Conservation (phyloP, 2,329 filamentous ascomycete genomes). For the Cadophora sp. region DNA sequence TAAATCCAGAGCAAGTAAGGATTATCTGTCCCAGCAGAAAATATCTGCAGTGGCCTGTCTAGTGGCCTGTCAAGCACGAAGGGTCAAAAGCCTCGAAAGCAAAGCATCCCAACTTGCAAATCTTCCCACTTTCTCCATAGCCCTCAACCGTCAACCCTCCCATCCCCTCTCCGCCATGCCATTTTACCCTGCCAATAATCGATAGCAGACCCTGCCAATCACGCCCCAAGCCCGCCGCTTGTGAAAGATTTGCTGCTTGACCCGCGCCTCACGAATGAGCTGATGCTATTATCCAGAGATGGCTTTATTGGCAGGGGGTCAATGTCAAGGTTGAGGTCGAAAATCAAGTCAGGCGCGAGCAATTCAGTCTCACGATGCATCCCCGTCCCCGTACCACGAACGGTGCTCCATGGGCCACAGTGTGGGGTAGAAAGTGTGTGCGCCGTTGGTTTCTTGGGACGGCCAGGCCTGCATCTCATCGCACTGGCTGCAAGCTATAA, state of each 20-base stretch:
- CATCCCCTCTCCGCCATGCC: not conserved
- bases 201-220: constrained; percentile 22
- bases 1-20: not conserved
- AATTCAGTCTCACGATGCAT: constrained; percentile 10
- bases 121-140: constrained; percentile 11
- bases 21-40: constrained; percentile 14
- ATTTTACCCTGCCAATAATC: constrained; percentile 19
- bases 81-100: not conserved
- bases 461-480: constrained; percentile 5
- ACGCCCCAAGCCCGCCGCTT: constrained; percentile 14
- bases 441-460: constrained; percentile 17
- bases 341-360: constrained; percentile 13
- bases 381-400: constrained; percentile 15
- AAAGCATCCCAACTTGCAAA: not conserved
- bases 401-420: constrained; percentile 5
- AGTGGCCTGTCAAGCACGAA: constrained; percentile 14
- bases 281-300: constrained; percentile 15
- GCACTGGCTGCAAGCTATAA: constrained; percentile 17
- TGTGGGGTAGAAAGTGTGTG: constrained; percentile 26
- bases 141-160: not conserved
- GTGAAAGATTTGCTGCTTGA: constrained; percentile 18
- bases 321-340: not conserved
- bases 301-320: constrained; percentile 14
- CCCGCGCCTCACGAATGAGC: constrained; percentile 22
- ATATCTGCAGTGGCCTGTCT: constrained; percentile 22